Percentiles rank a stretch among this genome's conserved stretches.
Conservation (phyloP, 2,329 filamentous ascomycete species). For the Cercospora citrullina region DNA sequence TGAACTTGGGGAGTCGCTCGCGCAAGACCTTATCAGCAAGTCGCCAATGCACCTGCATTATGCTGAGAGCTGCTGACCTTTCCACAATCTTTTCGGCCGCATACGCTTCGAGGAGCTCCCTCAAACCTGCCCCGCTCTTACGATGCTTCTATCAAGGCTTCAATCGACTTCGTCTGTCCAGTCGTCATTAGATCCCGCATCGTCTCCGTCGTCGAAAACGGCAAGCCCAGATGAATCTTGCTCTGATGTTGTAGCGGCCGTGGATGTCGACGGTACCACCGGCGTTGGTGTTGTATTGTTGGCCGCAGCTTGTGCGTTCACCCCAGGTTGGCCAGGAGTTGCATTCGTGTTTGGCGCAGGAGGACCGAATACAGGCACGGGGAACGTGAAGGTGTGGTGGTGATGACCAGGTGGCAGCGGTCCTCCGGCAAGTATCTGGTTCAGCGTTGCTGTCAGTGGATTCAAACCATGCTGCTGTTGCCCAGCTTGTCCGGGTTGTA, state of each 20-base stretch:
- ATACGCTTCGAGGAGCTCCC: background rate
- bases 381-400: background rate
- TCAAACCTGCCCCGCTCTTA: background rate
- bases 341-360: background rate
- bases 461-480: background rate
- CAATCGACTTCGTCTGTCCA: background rate
- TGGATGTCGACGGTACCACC: background rate
- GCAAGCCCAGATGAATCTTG: background rate
- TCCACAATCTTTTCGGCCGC: background rate
- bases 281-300: background rate
- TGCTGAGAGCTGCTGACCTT: background rate
- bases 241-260: background rate
- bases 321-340: background rate
- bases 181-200: background rate
- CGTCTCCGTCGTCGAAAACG: background rate
- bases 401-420: background rate
- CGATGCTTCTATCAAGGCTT: background rate
- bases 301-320: background rate
- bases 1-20: background rate
- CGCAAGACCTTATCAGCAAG: background rate
- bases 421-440: background rate
- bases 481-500: background rate
- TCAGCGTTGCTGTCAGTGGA: slow-evolving; percentile 1
- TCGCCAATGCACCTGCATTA: background rate
- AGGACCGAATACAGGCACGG: background rate